Conservation (phyloP, 495 filamentous ascomycete genomes). For the Xylaria sp. region DNA sequence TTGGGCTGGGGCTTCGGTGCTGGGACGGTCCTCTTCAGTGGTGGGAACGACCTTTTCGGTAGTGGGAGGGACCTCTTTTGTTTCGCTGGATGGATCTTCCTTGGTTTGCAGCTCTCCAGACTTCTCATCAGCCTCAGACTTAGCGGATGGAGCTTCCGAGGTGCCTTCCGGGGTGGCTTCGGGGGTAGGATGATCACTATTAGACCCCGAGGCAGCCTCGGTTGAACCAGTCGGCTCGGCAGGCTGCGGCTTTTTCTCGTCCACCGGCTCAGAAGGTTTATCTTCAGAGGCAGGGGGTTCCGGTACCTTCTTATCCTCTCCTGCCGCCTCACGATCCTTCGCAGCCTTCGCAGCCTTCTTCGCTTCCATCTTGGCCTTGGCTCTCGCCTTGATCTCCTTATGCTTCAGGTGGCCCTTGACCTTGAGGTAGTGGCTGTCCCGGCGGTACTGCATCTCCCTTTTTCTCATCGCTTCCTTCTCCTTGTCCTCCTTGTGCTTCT, state of each 20-base stretch:
- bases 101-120: slow-evolving; percentile 14
- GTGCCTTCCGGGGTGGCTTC: neutral
- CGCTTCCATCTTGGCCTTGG: slow-evolving; percentile 43
- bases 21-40: slow-evolving; percentile 11
- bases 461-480: slow-evolving; percentile 61
- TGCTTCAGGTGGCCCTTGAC: slow-evolving; percentile 43
- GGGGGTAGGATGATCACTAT: neutral
- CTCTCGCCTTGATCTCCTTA: slow-evolving; percentile 41
- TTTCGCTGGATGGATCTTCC: slow-evolving; percentile 6
- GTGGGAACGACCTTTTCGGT: no score
- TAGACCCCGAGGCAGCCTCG: neutral
- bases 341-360: slow-evolving; percentile 41
- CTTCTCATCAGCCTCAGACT: slow-evolving; percentile 16
- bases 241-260: slow-evolving; percentile 11
- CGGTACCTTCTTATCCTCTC: slow-evolving; percentile 32
- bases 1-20: neutral
- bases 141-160: slow-evolving; percentile 20
- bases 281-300: slow-evolving; percentile 8
- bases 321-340: slow-evolving; percentile 34
- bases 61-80: no score
- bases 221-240: neutral
- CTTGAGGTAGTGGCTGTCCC: slow-evolving; percentile 35
- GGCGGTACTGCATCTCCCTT: slow-evolving; percentile 52
- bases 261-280: slow-evolving; percentile 4
- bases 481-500: slow-evolving; percentile 54